Percentiles rank a stretch among this genome's conserved stretches.
Conservation (phyloP, 352 stramenopile genomes). For the Globisporangium spinosum region DNA sequence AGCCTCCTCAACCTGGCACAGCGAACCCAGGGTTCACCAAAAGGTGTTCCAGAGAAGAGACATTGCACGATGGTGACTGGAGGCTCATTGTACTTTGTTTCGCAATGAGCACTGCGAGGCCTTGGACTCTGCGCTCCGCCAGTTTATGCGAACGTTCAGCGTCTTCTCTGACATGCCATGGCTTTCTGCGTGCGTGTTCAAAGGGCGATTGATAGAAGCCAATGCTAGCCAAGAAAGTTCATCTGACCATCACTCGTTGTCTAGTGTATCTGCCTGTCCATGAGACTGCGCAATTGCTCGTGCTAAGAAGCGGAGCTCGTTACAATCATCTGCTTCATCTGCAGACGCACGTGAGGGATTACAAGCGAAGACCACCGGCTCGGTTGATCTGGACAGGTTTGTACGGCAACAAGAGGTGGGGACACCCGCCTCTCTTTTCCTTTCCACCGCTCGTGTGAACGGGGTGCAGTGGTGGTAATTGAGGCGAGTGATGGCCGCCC, state of each 20-base stretch:
- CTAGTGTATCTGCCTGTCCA: not conserved
- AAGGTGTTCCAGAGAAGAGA: not conserved
- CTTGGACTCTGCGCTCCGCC: not conserved
- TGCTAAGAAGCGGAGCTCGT: not conserved
- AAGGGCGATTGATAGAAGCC: not conserved
- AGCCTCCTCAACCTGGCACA: not conserved
- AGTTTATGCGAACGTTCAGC: not conserved
- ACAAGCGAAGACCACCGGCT: not conserved
- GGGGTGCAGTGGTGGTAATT: not conserved
- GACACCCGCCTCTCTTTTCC: not conserved
- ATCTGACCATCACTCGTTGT: not conserved
- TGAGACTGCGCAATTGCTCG: not conserved
- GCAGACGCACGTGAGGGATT: not conserved
- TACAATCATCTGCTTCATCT: not conserved
- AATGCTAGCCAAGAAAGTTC: not conserved
- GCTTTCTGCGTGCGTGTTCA: not conserved
- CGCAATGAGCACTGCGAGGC: not conserved
- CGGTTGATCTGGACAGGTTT: not conserved
- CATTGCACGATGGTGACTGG: not conserved
- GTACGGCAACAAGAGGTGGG: not conserved
- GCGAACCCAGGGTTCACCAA: not conserved
- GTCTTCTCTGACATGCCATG: too few relatives aligned
- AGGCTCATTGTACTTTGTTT: not conserved
- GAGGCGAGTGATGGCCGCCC: not conserved
- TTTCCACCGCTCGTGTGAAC: not conserved